Percentiles rank a stretch among this genome's conserved stretches.
These are phyloP conservation scores for Leccinum subatratum DNA, from an alignment of 1,284 basidiomycete species.

Conservation along the genomic window DNA sequence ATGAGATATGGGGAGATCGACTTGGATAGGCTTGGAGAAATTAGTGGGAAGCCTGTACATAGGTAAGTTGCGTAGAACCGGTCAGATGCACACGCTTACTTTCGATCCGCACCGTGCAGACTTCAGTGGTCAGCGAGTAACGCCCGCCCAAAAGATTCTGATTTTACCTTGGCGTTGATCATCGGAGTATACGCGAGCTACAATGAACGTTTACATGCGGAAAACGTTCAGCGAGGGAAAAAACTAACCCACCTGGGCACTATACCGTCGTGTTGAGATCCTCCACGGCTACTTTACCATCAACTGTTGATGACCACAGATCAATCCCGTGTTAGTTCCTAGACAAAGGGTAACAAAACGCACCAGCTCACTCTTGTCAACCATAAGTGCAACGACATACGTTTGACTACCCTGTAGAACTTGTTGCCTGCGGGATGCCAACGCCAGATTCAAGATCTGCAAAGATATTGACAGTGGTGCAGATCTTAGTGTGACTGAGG, in stretches of 20 bases:
- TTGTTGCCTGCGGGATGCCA: conserved; percentile 22
- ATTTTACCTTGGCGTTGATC: conserved; percentile 73
- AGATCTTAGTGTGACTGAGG: not conserved
- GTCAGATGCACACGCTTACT: conserved; percentile 41
- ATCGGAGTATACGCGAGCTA: conserved; percentile 92
- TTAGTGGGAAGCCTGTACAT: conserved; percentile 65
- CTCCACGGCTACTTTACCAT: conserved; percentile 72
- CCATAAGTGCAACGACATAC: conserved; percentile 94
- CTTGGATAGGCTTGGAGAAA: conserved; percentile 83
- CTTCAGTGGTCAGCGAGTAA: not conserved
- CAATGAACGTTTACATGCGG: not conserved
- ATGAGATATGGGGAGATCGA: conserved; percentile 90
- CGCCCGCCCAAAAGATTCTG: not conserved
- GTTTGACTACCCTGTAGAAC: conserved; percentile 78
- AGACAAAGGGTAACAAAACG: conserved; percentile 29
- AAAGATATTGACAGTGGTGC: not conserved
- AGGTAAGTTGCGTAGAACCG: conserved; percentile 11
- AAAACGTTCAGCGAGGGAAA: not conserved
- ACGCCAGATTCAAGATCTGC: not conserved
- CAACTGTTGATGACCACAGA: conserved; percentile 1
- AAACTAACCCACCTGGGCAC: conserved; percentile 57
- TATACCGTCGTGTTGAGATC: conserved; percentile 81
- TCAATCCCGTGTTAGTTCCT: not conserved
- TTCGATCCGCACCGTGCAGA: conserved; percentile 71
- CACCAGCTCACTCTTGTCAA: conserved; percentile 94